A percentile compares a stretch with the other conserved stretches of the same genome.
Evolutionary conservation across 257 asterid genomes (phyloP).

Genomic region (Gardenia jasminoides): DNA sequence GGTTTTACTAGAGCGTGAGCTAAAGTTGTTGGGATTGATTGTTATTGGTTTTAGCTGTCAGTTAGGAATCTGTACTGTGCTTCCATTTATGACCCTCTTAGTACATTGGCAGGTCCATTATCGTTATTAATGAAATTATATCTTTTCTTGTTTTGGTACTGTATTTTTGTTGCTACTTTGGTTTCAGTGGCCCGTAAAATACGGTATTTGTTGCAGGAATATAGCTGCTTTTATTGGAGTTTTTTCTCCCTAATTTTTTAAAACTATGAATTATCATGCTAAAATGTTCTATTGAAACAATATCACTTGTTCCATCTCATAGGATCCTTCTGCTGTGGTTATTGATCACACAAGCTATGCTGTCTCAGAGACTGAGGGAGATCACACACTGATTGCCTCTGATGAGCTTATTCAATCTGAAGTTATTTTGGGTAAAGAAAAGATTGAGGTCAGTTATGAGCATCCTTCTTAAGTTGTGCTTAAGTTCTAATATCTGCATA

Average conservation of each 20-base stretch:
- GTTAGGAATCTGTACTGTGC: background rate
- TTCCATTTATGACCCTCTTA: background rate
- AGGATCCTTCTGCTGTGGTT: conserved; percentile 69
- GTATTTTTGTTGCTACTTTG: background rate
- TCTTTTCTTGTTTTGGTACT: background rate
- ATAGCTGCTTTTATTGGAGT: background rate
- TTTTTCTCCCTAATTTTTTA: background rate
- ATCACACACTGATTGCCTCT: conserved; percentile 65
- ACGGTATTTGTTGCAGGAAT: background rate
- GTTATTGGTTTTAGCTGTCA: background rate
- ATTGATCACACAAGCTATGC: conserved; percentile 70
- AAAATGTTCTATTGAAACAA: too few species aligned
- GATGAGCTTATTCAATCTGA: conserved; percentile 56
- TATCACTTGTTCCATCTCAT: background rate
- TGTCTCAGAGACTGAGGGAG: conserved; percentile 64
- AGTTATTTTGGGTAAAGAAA: conserved; percentile 57
- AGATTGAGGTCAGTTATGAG: conserved; percentile 46
- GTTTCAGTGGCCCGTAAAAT: background rate
- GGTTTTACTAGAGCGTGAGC: background rate
- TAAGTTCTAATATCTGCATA: background rate
- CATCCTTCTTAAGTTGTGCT: background rate
- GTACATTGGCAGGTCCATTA: background rate
- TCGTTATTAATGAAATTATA: background rate
- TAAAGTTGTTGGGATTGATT: background rate
- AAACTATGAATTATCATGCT: too few species aligned